These are phyloP conservation scores for Oryza meyeriana DNA, from an alignment of 176 grass and related monocot genomes.

Conservation along the genomic window DNA sequence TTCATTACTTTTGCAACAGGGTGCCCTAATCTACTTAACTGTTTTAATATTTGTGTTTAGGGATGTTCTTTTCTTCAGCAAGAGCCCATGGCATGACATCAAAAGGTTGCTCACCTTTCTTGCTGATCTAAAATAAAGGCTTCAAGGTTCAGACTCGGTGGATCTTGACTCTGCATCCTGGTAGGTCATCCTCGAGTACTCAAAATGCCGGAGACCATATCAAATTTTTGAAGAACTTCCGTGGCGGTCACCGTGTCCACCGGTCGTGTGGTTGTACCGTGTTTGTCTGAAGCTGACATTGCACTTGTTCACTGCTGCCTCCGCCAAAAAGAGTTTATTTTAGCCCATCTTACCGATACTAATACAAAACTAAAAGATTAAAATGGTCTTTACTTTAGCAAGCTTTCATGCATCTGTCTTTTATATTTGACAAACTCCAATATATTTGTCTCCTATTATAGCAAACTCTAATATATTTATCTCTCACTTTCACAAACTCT, in stretches of 20 bases:
- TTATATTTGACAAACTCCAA: no score
- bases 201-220: background rate
- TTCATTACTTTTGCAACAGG: background rate
- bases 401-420: no score
- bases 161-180: background rate
- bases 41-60: background rate
- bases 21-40: background rate
- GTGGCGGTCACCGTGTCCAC: background rate
- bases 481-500: no score
- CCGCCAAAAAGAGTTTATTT: no score
- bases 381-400: no score
- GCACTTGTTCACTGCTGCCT: background rate
- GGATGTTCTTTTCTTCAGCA: background rate
- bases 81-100: background rate
- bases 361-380: no score
- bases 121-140: background rate
- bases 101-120: conserved; percentile 4
- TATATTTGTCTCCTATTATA: no score
- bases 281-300: conserved; percentile 1
- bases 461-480: no score
- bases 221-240: background rate
- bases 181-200: background rate
- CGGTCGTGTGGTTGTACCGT: background rate
- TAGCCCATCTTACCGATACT: no score
- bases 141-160: background rate